Conservation (phyloP, 1,284 basidiomycete genomes). For the Volvariella volvacea region DNA sequence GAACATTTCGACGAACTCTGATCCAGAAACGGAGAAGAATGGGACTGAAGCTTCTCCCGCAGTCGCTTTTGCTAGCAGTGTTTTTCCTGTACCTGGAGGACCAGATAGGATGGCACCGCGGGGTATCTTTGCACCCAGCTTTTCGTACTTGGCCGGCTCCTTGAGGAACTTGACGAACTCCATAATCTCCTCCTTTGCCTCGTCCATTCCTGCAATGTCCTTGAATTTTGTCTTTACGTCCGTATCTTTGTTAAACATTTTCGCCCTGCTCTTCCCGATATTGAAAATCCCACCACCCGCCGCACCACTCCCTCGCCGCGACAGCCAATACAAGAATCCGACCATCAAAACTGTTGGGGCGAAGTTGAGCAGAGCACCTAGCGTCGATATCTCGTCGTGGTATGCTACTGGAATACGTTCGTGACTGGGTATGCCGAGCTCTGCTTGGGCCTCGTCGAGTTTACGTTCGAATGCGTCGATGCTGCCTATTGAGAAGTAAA, state of each 20-base stretch:
- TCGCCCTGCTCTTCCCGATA: constrained; percentile 94
- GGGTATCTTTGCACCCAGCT: constrained; percentile 97
- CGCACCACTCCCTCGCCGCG: constrained; percentile 68
- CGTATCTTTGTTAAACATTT: constrained; percentile 96
- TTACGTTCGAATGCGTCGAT: constrained; percentile 96
- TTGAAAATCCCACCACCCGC: constrained; percentile 91
- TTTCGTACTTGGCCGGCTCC: constrained; percentile 92
- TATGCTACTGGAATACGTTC: constrained; percentile 97
- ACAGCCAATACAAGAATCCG: constrained; percentile 89
- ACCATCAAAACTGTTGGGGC: constrained; percentile 91
- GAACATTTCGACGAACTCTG: constrained; percentile 99
- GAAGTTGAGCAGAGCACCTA: constrained; percentile 84
- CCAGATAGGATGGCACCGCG: constrained; percentile 97
- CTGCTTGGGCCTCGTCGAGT: constrained; percentile 89
- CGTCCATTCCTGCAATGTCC: constrained; percentile 99
- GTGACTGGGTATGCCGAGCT: constrained; percentile 85
- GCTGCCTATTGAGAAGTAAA: constrained; percentile 96
- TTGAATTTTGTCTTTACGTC: constrained; percentile 92
- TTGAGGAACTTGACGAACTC: constrained; percentile 99
- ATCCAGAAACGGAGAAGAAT: constrained; percentile 97
- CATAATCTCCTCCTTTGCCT: constrained; percentile 99
- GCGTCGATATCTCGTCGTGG: constrained; percentile 87
- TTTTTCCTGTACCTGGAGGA: constrained; percentile 98
- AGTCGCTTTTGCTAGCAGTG: constrained; percentile 95
- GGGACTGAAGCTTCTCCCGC: constrained; percentile 97